These are phyloP conservation scores for Rhodofomes roseus DNA, from an alignment of 1,284 basidiomycete genomes.

Conservation along the genomic window DNA sequence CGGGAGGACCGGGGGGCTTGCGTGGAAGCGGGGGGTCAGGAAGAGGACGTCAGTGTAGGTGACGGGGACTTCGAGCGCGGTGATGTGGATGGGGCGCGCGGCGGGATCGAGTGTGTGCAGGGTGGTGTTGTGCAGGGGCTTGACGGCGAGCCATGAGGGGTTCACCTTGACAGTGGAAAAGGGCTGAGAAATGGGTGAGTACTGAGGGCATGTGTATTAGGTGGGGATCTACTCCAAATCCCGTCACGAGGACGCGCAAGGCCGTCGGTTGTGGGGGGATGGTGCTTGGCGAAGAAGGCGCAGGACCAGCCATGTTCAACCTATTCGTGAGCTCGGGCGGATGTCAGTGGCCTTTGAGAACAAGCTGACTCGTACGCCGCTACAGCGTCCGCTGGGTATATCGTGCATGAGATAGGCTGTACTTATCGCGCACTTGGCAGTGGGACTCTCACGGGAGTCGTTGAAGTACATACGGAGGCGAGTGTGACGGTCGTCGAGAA, in stretches of 20 bases:
- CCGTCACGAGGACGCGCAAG: constrained; percentile 12
- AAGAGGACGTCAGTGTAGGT: constrained; percentile 50
- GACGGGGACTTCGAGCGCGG: constrained; percentile 50
- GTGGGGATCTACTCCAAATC: constrained; percentile 9
- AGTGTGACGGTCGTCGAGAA: neutral
- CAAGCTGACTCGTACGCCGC: no score
- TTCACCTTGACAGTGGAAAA: constrained; percentile 7
- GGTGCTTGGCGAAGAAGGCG: neutral
- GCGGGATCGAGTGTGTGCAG: constrained; percentile 1
- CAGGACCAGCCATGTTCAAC: neutral
- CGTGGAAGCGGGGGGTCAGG: constrained; percentile 50
- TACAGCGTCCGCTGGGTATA: no score
- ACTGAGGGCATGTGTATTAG: neutral
- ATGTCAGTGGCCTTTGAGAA: no score
- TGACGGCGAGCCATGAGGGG: constrained; percentile 15
- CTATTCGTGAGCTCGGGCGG: neutral
- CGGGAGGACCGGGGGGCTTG: constrained; percentile 50
- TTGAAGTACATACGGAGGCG: no score
- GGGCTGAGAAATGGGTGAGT: constrained; percentile 1
- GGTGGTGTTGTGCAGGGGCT: constrained; percentile 7
- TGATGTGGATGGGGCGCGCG: constrained; percentile 43
- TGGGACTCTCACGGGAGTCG: no score
- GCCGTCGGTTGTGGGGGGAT: neutral
- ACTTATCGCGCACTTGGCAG: no score
- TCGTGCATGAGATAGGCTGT: no score